Evolutionary conservation across 257 asterid genomes (phyloP), one percentile per base, ranked within the genome.

Genomic region (Thymus quinquecostatus): DNA sequence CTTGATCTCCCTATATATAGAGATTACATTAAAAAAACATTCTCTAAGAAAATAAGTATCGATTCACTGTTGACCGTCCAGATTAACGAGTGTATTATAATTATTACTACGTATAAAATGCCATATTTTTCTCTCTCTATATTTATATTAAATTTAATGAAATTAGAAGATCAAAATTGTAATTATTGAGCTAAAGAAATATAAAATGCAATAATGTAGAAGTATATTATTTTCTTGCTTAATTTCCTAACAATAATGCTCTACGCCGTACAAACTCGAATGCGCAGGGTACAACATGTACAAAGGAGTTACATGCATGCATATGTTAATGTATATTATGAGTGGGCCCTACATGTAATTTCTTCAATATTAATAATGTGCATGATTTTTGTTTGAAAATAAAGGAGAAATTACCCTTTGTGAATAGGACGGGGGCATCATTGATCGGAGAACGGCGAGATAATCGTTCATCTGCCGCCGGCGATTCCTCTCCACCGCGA

Each of bases 401-500:
- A 9, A 1, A 44, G 49, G 6, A 2, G 28, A 58, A n/a, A 9
- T 28, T 4, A 40, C 97, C 97, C 97, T 77, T 82, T 85, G 96
- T 51, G 96, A 70, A 43, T 90, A 88, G 8, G 97, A 90, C 34
- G 93, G 91, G 4, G 97, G 97, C 93, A 90, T 90, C 28, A 88
- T 64, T 27, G 96, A 86, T 2, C 96, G 95, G 33, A 91, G 92
- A 30, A 84, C 50, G 68, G 96, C 87, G 50, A 91, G 91, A 72
- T 90, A 90, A 33, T 88, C 92, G 32, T 88, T 90, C 93, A 90
- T 86, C 82, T 86, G 97, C 1, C 87, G 58, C 32, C 96, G 87
- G 81, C 97, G 96, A 72, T 91, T 91, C 72, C 96, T 82, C 83
- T 91, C 97, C 10, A 89, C 96, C 4, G 96, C 88, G 51, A 91